Percentiles rank a stretch among this genome's conserved stretches.
Conservation (phyloP, 176 grass and related monocot genomes). For the Oryza australiensis region DNA sequence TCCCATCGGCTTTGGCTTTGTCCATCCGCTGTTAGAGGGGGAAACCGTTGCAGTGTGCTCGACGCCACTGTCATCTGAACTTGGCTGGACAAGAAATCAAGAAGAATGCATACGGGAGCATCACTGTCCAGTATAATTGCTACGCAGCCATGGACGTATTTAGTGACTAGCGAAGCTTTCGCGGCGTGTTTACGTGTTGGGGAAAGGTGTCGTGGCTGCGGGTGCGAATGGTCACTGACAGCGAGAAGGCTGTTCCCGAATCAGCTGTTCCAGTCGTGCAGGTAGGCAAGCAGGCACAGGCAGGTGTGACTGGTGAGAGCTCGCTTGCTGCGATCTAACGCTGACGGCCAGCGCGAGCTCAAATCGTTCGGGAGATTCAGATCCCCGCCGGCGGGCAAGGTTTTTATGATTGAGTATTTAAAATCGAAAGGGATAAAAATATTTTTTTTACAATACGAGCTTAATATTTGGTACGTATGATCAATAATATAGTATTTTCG, state of each 20-base stretch:
- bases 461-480: too few species aligned
- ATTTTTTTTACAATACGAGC: too few species aligned
- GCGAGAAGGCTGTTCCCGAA: neutral
- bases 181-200: neutral
- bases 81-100: neutral
- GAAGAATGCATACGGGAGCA: neutral
- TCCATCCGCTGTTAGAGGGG: neutral
- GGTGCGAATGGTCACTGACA: neutral
- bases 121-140: neutral
- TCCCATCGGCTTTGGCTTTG: neutral
- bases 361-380: neutral
- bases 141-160: neutral
- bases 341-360: neutral
- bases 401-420: too few species aligned
- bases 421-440: too few species aligned
- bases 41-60: neutral
- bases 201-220: neutral
- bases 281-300: neutral
- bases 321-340: slow-evolving; percentile 30
- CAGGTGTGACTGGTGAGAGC: slow-evolving; percentile 26
- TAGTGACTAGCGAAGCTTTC: neutral
- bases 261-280: neutral
- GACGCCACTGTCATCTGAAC: neutral
- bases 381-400: too few species aligned
- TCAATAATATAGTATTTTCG: too few species aligned